phyloP scores from a whole-genome alignment of 2,329 filamentous ascomycete species.

The Colletotrichum aenigma region DNA sequence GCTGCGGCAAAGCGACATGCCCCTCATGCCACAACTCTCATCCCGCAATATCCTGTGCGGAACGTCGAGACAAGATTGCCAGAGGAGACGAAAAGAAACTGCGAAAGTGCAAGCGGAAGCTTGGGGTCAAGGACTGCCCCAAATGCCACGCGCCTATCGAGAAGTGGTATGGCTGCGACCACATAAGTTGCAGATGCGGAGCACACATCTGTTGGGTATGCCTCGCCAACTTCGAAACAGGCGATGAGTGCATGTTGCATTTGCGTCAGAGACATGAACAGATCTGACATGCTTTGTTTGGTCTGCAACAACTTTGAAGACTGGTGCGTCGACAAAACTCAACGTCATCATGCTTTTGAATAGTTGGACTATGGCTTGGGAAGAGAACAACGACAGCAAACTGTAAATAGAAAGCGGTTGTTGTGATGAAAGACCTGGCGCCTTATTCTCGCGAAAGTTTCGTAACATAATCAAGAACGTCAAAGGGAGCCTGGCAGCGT shows the following conservation, averaged over 20 bases:
- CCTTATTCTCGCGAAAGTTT: background rate
- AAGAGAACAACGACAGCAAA: background rate
- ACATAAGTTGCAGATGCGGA: constrained; percentile 48
- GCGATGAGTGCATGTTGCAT: background rate
- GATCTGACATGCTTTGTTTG: background rate
- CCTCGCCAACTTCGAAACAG: constrained; percentile 34
- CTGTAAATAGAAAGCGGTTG: background rate
- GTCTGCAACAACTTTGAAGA: background rate
- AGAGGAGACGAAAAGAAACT: constrained; percentile 28
- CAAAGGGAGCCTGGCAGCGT: background rate
- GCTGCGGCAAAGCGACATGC: constrained; percentile 39
- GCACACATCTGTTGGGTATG: constrained; percentile 55
- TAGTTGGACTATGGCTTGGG: background rate
- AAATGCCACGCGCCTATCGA: constrained; percentile 42
- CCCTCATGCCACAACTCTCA: constrained; percentile 39
- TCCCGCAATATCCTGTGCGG: constrained; percentile 33
- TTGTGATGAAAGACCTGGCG: background rate
- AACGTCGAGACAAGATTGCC: constrained; percentile 30
- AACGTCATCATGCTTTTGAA: background rate
- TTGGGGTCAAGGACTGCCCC: constrained; percentile 45
- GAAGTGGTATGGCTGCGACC: constrained; percentile 50
- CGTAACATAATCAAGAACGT: background rate
- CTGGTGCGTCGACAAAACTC: background rate
- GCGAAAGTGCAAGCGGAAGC: constrained; percentile 31
- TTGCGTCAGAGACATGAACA: background rate